Evolutionary conservation across 2,329 filamentous ascomycete genomes (phyloP).

Genomic region (Herpotrichia juniperi): DNA sequence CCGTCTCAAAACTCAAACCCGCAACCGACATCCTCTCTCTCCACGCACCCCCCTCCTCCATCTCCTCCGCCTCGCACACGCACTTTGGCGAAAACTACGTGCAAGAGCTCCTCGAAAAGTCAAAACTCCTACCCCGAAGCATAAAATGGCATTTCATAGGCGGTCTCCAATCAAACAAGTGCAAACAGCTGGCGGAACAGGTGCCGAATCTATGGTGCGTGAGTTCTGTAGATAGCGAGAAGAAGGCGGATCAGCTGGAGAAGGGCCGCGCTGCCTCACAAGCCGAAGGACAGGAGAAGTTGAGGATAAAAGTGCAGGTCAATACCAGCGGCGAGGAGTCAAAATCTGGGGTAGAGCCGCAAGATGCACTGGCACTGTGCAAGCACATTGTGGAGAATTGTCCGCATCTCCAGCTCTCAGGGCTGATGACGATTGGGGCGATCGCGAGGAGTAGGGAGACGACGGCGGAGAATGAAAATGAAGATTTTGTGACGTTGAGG

Average conservation of each 20-base stretch:
- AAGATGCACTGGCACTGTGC: conserved; percentile 68
- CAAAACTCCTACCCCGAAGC: conserved; percentile 73
- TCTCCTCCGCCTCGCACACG: conserved; percentile 52
- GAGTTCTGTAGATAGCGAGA: conserved; percentile 83
- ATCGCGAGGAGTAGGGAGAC: conserved; percentile 83
- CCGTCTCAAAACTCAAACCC: conserved; percentile 96
- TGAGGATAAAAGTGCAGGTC: conserved; percentile 87
- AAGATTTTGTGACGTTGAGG: conserved; percentile 77
- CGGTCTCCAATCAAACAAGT: conserved; percentile 91
- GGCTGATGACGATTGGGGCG: conserved; percentile 96
- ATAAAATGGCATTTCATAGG: conserved; percentile 98
- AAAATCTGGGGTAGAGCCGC: conserved; percentile 82
- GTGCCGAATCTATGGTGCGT: conserved; percentile 92
- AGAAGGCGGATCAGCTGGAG: conserved; percentile 85
- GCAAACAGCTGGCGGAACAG: conserved; percentile 78
- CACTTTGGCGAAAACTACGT: conserved; percentile 98
- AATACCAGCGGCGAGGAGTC: conserved; percentile 89
- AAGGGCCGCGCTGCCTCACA: conserved; percentile 70
- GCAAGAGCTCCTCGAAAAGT: conserved; percentile 83
- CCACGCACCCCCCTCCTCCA: conserved; percentile 59
- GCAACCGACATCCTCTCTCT: conserved; percentile 88
- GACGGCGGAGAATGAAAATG: conserved; percentile 78
- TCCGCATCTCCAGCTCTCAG: conserved; percentile 74
- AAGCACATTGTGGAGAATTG: conserved; percentile 72
- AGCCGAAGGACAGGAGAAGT: conserved; percentile 42